Conservation (phyloP, 129 eudicot genomes). For the Logfia minima region DNA sequence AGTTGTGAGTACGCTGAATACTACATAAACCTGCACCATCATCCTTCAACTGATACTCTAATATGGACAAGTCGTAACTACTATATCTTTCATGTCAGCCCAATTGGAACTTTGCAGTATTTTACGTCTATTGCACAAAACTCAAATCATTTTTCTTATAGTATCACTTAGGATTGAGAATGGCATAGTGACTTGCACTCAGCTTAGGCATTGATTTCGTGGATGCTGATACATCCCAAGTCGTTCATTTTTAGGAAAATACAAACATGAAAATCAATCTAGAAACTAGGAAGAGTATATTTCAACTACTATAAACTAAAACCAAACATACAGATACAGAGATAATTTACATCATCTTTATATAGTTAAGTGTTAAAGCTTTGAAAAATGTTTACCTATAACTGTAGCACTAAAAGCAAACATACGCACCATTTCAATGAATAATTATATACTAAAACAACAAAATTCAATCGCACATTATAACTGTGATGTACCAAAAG, state of each 20-base stretch:
- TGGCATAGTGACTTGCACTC: neutral
- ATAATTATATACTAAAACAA: neutral
- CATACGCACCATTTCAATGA: neutral
- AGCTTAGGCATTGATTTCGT: neutral
- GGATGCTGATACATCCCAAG: neutral
- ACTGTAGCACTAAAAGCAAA: too few species aligned
- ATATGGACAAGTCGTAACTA: neutral
- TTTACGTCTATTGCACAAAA: neutral
- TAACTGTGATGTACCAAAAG: neutral
- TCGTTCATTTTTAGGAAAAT: neutral
- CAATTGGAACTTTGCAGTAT: neutral
- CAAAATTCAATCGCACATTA: neutral
- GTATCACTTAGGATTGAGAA: neutral
- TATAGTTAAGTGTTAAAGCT: neutral
- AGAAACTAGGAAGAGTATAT: slow-evolving; percentile 4
- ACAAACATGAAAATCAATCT: neutral
- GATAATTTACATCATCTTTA: neutral
- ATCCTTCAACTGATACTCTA: neutral
- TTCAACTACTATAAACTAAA: slow-evolving; percentile 9
- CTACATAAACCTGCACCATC: neutral
- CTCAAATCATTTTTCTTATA: neutral
- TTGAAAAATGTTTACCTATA: neutral
- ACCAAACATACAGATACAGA: slow-evolving; percentile 1
- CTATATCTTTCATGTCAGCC: neutral
- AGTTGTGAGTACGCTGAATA: neutral